Percentiles rank a stretch among this genome's conserved stretches.
Conservation (phyloP, 768 basidiomycete species). For the Amanita inopinata region DNA sequence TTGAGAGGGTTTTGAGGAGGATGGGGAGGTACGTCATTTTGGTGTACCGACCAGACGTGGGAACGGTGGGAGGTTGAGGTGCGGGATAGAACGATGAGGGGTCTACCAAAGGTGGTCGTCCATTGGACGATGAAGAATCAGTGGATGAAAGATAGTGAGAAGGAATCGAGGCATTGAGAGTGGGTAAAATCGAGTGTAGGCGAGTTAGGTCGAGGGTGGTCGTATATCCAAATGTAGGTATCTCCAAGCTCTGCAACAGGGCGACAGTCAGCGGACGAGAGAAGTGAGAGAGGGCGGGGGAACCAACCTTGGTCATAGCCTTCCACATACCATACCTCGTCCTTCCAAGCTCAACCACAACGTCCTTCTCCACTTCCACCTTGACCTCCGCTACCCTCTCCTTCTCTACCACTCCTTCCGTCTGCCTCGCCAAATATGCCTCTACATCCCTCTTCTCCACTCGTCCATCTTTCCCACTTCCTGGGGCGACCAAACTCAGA, state of each 20-base stretch:
- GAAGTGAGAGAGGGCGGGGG: neutral
- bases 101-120: slow-evolving; percentile 23
- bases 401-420: neutral
- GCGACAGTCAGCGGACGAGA: slow-evolving; percentile 3
- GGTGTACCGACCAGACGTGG: slow-evolving; percentile 44
- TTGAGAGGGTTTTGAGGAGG: slow-evolving; percentile 73
- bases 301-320: slow-evolving; percentile 70
- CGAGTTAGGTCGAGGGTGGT: neutral
- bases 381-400: neutral
- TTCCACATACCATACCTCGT: slow-evolving; percentile 85
- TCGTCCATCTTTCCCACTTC: slow-evolving; percentile 66
- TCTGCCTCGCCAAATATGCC: slow-evolving; percentile 31
- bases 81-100: slow-evolving; percentile 29
- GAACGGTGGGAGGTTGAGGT: slow-evolving; percentile 33
- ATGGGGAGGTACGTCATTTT: slow-evolving; percentile 76
- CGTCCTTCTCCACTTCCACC: slow-evolving; percentile 40
- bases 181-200: slow-evolving; percentile 5
- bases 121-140: slow-evolving; percentile 38
- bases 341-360: slow-evolving; percentile 61
- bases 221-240: slow-evolving; percentile 74
- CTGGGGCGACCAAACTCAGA: slow-evolving; percentile 44
- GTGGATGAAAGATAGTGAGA: neutral
- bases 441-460: slow-evolving; percentile 72
- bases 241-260: slow-evolving; percentile 57
- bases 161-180: neutral